phyloP scores from a whole-genome alignment of 495 filamentous ascomycete species.

The Parachaetomium inaequale region DNA sequence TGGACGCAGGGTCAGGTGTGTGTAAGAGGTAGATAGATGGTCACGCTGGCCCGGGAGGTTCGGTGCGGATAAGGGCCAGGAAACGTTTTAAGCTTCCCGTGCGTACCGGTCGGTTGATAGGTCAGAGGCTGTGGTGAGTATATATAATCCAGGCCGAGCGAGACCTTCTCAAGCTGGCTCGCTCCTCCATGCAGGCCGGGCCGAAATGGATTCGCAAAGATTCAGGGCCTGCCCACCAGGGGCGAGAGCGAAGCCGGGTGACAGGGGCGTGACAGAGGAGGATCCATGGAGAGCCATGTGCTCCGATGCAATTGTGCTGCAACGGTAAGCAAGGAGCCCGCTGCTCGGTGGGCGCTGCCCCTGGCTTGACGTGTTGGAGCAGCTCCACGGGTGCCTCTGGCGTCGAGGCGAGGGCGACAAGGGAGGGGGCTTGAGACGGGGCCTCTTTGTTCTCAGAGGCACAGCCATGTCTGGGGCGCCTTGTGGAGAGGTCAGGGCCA shows the following conservation, averaged over 20 bases:
- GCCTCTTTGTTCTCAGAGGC: constrained; percentile 19
- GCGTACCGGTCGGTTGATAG: constrained; percentile 27
- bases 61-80: constrained; percentile 29
- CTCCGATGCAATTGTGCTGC: constrained; percentile 8
- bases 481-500: constrained; percentile 12
- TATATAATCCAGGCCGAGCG: constrained; percentile 27
- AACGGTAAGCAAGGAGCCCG: constrained; percentile 13
- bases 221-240: constrained; percentile 18
- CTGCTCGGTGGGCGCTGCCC: constrained; percentile 2
- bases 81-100: constrained; percentile 24
- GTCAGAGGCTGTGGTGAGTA: constrained; percentile 26
- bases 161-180: background rate
- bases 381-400: constrained; percentile 17
- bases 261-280: constrained; percentile 14
- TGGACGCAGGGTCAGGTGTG: constrained; percentile 24
- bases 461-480: constrained; percentile 9
- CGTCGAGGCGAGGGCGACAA: constrained; percentile 28
- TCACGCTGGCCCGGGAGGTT: constrained; percentile 30
- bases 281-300: constrained; percentile 11
- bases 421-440: constrained; percentile 29
- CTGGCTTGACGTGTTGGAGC: constrained; percentile 13
- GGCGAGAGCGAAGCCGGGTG: constrained; percentile 12
- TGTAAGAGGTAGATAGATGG: constrained; percentile 35
- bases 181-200: constrained; percentile 18
- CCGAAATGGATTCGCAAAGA: constrained; percentile 14